Evolutionary conservation across 148 eudicot species (phyloP).

Genomic region (Vaccinium myrtillus): DNA sequence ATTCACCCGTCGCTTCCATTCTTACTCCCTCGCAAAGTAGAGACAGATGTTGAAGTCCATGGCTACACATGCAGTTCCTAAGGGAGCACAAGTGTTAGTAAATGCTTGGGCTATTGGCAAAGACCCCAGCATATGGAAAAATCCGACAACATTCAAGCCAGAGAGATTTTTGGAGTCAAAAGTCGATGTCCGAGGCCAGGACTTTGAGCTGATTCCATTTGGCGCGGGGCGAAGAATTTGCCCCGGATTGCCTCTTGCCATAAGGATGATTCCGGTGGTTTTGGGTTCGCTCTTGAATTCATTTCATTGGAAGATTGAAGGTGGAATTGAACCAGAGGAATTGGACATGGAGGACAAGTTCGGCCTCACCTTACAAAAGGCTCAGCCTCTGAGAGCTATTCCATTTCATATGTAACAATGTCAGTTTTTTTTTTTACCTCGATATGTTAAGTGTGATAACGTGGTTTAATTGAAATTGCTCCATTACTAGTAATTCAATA

Average conservation of each 20-base stretch:
- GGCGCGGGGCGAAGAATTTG: slow-evolving; percentile 18
- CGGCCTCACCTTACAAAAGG: too few relatives aligned
- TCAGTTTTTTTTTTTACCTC: too few relatives aligned
- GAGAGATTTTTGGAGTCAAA: slow-evolving; percentile 11
- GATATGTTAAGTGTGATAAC: too few relatives aligned
- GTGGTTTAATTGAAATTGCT: too few relatives aligned
- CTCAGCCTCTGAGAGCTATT: too few relatives aligned
- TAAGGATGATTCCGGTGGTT: slow-evolving; percentile 14
- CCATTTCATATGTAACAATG: background rate
- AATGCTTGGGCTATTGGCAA: slow-evolving; percentile 15
- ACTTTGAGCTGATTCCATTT: slow-evolving; percentile 18
- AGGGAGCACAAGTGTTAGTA: slow-evolving; percentile 10
- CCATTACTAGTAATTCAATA: too few relatives aligned
- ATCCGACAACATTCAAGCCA: background rate
- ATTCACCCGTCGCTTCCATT: slow-evolving; percentile 17
- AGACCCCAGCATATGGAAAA: slow-evolving; percentile 4
- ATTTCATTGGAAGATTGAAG: slow-evolving; percentile 20
- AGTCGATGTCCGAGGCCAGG: slow-evolving; percentile 4
- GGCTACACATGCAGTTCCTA: slow-evolving; percentile 7
- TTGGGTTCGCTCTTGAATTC: slow-evolving; percentile 19
- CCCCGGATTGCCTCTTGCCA: slow-evolving; percentile 10
- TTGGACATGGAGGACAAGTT: background rate
- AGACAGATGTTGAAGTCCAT: background rate
- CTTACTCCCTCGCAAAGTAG: slow-evolving; percentile 8
- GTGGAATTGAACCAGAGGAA: slow-evolving; percentile 9